Percentiles rank a stretch among this genome's conserved stretches.
Conservation (phyloP, 352 stramenopile genomes). For the Phytophthora melonis region DNA sequence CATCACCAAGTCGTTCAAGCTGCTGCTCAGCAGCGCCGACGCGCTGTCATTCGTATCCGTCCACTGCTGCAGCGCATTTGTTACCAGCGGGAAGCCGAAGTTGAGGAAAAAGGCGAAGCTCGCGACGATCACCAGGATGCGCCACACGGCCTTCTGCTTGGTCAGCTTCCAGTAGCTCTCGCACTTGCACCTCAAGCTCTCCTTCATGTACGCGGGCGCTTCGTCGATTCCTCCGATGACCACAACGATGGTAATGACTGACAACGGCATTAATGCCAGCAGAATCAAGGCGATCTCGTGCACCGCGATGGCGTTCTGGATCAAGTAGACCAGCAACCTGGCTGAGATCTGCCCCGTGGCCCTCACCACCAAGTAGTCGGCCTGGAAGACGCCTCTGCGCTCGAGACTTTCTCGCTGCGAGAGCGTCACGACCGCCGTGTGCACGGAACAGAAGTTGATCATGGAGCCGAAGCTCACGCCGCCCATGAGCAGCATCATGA, state of each 20-base stretch:
- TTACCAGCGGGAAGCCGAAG: conserved; percentile 47
- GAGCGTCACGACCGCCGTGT: conserved; percentile 60
- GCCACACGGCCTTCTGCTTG: conserved; percentile 63
- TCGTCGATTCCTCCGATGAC: conserved; percentile 35
- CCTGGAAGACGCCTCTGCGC: conserved; percentile 52
- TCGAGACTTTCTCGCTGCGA: conserved; percentile 57
- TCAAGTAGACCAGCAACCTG: conserved; percentile 36
- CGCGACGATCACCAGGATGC: conserved; percentile 50
- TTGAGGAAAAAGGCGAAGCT: conserved; percentile 60
- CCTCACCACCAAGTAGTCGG: conserved; percentile 56
- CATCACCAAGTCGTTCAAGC: conserved; percentile 46
- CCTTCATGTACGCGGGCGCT: conserved; percentile 20
- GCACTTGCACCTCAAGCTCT: conserved; percentile 46
- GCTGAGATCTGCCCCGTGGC: conserved; percentile 38
- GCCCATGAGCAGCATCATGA: conserved; percentile 13
- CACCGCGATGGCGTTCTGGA: conserved; percentile 36
- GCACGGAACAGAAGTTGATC: conserved; percentile 61
- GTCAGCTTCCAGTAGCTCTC: conserved; percentile 69
- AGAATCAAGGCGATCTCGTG: conserved; percentile 41
- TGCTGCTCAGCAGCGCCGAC: conserved; percentile 38
- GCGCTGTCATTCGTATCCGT: conserved; percentile 36
- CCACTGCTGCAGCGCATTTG: conserved; percentile 43
- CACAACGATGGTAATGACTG: conserved; percentile 42
- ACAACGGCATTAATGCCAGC: conserved; percentile 38
- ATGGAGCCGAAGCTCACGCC: conserved; percentile 58